Conservation (phyloP, 345 rosid species). For the Geranium rotundifolium region DNA sequence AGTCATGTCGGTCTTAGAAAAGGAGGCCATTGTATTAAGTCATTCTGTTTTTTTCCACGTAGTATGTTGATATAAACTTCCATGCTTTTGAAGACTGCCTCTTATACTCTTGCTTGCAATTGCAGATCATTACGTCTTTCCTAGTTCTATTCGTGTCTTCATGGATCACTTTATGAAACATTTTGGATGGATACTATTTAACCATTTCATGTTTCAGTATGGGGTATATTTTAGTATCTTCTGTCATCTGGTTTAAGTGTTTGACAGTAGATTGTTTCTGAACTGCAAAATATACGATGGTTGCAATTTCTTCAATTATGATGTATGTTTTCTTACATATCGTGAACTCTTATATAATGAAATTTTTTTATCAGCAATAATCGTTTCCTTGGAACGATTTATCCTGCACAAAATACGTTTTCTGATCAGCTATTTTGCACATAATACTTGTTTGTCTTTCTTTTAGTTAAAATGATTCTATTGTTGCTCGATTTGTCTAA, state of each 20-base stretch:
- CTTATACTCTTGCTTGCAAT: neutral
- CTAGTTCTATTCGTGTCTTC: neutral
- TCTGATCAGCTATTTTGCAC: neutral
- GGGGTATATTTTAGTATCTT: neutral
- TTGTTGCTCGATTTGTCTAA: too few relatives aligned
- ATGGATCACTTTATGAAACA: neutral
- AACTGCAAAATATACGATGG: neutral
- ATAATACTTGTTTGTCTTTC: too few relatives aligned
- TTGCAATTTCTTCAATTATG: neutral
- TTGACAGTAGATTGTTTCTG: neutral
- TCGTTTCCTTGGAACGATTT: too few relatives aligned
- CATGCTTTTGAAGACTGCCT: neutral
- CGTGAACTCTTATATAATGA: neutral
- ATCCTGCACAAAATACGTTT: too few relatives aligned
- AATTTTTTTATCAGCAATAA: too few relatives aligned
- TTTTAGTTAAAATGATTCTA: too few relatives aligned
- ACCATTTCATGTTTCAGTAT: too few relatives aligned
- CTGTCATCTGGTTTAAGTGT: neutral
- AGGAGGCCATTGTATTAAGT: neutral
- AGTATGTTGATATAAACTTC: too few relatives aligned
- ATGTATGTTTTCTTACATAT: neutral
- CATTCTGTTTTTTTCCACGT: neutral
- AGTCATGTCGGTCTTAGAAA: neutral
- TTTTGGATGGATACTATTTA: neutral
- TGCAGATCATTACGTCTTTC: neutral